Evolutionary conservation across 305 asterid species (phyloP).

Genomic region (Withania somnifera): DNA sequence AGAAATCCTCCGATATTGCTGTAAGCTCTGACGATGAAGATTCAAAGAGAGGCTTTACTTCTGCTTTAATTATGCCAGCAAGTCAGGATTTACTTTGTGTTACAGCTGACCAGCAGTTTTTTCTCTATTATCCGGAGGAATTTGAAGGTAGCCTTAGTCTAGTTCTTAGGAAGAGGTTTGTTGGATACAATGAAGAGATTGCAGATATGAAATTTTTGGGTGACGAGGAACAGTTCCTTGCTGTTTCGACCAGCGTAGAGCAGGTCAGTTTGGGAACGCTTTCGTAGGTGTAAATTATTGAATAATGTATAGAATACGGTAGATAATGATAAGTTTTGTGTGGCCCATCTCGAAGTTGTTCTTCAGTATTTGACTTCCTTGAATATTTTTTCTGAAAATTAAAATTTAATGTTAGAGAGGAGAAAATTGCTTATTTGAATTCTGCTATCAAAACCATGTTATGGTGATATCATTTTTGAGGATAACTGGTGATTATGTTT

Average conservation of each 20-base stretch:
- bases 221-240: slow-evolving; percentile 76
- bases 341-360: not conserved
- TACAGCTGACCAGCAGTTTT: slow-evolving; percentile 96
- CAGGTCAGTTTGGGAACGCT: slow-evolving; percentile 32
- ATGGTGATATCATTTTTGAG: not conserved
- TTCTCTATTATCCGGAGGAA: slow-evolving; percentile 52
- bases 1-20: slow-evolving; percentile 72
- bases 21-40: slow-evolving; percentile 56
- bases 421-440: not conserved
- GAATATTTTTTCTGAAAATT: not conserved
- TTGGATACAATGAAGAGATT: slow-evolving; percentile 95
- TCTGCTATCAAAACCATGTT: not conserved
- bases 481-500: not conserved
- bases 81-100: slow-evolving; percentile 73
- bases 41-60: slow-evolving; percentile 69
- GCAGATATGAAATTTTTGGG: slow-evolving; percentile 94
- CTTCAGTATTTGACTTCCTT: not conserved
- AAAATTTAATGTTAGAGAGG: not conserved
- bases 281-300: not conserved
- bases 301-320: not conserved
- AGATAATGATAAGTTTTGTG: not conserved
- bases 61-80: slow-evolving; percentile 69
- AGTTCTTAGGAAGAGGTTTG: slow-evolving; percentile 56
- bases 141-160: slow-evolving; percentile 43
- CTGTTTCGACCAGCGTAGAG: slow-evolving; percentile 92